Base-by-base conservation (phyloP, 1,139 yeast genomes). In the Geotrichum siamense region DNA sequence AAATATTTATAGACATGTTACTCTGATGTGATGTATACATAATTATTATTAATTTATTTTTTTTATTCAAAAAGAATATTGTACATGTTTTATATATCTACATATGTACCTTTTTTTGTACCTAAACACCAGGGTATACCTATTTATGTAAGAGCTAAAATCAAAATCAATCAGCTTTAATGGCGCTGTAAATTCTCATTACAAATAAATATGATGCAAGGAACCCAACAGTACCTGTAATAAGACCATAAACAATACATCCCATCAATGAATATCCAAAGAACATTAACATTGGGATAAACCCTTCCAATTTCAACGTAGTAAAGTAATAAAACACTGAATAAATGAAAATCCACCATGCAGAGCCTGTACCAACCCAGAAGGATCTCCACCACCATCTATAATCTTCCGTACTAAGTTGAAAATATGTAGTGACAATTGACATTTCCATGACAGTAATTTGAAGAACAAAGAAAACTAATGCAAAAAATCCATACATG, bases 321-420 rank as follows among this genome's bases (percentile, higher is more conserved):
- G 58, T 45, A 48, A 76, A 56, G 57, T 78, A 76, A 60, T 85
- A 84, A 57, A 82, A 82, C 19, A 82, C 57, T 6, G 93, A 77
- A 59, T 83, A 84, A 2, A 70, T 64, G 55, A 76, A 76, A 50
- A 86, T 72, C 65, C 82, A 85, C 71, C 82, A 71, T 21, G 87
- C 78, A 25, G 78, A 72, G 48, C 87, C 77, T 1, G 85, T 72
- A 2, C 94, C 87, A 31, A 79, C 77, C 50, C 77, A 62, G 61
- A 84, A 85, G 15, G 87, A 71, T 53, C 81, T 71, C 95, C 96
- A 86, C 59, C 84, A 85, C 95, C 96, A 86, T 50, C 70, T 64
- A 44, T 79, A 78, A 56, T 81, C 78, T 44, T 76, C 78, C 51
- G 76, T 70, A 37, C 75, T 71, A 55, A 86, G 69, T 37, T 79